Evolutionary conservation across 192 early-diverging fungal species (phyloP).

Genomic region (Geranomyces variabilis): DNA sequence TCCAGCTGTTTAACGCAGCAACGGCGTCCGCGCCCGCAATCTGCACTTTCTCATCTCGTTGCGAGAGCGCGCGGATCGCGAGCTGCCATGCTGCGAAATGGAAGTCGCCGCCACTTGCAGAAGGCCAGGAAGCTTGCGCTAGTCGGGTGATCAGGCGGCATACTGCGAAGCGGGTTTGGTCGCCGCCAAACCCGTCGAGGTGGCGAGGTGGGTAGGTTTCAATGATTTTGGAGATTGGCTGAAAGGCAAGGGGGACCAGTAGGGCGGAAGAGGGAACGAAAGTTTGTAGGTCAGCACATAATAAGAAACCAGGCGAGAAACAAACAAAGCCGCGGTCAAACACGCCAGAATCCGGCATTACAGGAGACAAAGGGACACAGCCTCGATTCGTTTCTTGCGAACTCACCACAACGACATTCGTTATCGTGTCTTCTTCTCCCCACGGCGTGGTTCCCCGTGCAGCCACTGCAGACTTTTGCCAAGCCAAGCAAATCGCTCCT

Average conservation of each 20-base stretch:
- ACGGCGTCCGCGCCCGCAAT: slow-evolving; percentile 33
- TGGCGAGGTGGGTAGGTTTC: slow-evolving; percentile 40
- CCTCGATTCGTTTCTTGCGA: no score
- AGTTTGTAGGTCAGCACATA: no score
- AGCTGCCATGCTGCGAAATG: slow-evolving; percentile 52
- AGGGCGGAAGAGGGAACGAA: no score
- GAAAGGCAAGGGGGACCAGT: no score
- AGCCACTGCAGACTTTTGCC: slow-evolving; percentile 22
- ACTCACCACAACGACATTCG: no score
- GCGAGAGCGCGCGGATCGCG: slow-evolving; percentile 57
- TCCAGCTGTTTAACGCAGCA: not conserved
- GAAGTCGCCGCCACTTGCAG: not conserved
- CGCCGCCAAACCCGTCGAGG: slow-evolving; percentile 62
- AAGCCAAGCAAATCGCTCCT: slow-evolving; percentile 61
- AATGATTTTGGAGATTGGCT: slow-evolving; percentile 23
- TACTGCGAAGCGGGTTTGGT: slow-evolving; percentile 54
- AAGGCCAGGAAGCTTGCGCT: slow-evolving; percentile 46
- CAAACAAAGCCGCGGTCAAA: no score
- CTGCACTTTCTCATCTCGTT: slow-evolving; percentile 70
- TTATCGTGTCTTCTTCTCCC: no score
- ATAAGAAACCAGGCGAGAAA: no score
- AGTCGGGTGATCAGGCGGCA: slow-evolving; percentile 52
- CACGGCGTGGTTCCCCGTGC: not conserved
- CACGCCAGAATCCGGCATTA: no score
- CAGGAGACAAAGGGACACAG: no score